Percentiles rank a stretch among this genome's conserved stretches.
Conservation (phyloP, 73 alveolate genomes). For the Paramecium octaurelia region DNA sequence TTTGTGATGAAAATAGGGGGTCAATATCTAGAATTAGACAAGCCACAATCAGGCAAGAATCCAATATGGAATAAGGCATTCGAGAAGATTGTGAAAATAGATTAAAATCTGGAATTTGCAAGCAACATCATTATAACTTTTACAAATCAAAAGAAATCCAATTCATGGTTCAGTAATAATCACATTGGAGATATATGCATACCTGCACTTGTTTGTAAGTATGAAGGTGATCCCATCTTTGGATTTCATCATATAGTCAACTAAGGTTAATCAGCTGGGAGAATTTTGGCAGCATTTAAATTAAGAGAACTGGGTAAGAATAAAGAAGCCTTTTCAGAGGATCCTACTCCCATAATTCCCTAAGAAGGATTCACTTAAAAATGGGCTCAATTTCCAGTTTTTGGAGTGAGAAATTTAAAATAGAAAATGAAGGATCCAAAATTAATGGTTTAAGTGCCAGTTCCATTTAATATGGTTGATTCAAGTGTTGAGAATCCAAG, state of each 20-base stretch:
- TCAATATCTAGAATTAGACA: constrained; percentile 29
- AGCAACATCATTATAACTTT: constrained; percentile 42
- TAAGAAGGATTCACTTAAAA: constrained; percentile 2
- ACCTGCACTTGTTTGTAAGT: constrained; percentile 48
- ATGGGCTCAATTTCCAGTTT: constrained; percentile 45
- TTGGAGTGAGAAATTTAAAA: constrained; percentile 65
- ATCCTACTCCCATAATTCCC: background rate
- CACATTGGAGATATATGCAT: constrained; percentile 43
- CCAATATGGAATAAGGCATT: constrained; percentile 54
- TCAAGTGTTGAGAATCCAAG: background rate
- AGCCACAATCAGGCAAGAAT: constrained; percentile 49
- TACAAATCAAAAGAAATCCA: background rate
- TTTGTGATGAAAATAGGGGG: constrained; percentile 46
- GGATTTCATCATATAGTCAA: constrained; percentile 51
- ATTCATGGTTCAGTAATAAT: background rate
- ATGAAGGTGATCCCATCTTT: constrained; percentile 40
- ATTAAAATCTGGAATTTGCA: constrained; percentile 56
- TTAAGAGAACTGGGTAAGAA: constrained; percentile 35
- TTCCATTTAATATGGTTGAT: constrained; percentile 42
- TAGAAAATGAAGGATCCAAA: constrained; percentile 59
- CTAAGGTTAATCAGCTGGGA: constrained; percentile 62
- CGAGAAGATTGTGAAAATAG: constrained; percentile 21
- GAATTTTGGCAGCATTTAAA: constrained; percentile 68
- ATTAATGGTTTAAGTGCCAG: constrained; percentile 54
- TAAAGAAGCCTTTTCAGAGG: background rate